These are phyloP conservation scores for Claviceps sp. DNA, from an alignment of 2,329 filamentous ascomycete genomes.

Conservation along the genomic window DNA sequence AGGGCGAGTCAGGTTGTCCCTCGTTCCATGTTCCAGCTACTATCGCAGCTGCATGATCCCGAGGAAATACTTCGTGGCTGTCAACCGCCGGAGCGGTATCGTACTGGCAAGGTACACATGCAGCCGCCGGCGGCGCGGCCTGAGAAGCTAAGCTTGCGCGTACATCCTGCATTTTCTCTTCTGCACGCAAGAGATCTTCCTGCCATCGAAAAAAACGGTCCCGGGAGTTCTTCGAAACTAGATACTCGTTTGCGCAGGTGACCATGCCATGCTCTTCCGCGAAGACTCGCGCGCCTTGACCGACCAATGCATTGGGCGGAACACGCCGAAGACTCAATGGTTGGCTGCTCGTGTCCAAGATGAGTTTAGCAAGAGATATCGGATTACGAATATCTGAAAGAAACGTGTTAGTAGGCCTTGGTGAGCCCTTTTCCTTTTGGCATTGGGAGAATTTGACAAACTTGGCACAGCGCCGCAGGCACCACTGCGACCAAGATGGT, in stretches of 20 bases:
- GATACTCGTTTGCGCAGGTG: conserved; percentile 56
- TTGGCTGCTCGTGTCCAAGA: conserved; percentile 65
- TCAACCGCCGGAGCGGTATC: conserved; percentile 19
- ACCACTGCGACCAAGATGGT: conserved; percentile 81
- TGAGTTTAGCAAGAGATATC: conserved; percentile 69
- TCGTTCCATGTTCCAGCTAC: conserved; percentile 48
- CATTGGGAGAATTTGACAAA: conserved; percentile 32
- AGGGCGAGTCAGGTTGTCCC: conserved; percentile 46
- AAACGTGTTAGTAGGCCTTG: background rate
- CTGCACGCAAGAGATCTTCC: conserved; percentile 54
- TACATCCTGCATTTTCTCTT: conserved; percentile 26
- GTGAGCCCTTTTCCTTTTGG: too few species aligned
- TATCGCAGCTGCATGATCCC: conserved; percentile 42
- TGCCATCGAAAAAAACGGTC: conserved; percentile 73
- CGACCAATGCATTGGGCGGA: conserved; percentile 82
- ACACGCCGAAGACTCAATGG: conserved; percentile 77
- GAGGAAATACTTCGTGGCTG: conserved; percentile 12
- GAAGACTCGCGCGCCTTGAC: conserved; percentile 75
- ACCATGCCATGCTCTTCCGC: conserved; percentile 66
- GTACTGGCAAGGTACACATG: conserved; percentile 18
- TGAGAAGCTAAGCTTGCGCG: conserved; percentile 8
- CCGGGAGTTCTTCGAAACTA: conserved; percentile 68
- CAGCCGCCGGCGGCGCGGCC: conserved; percentile 7
- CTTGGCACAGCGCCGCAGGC: conserved; percentile 84
- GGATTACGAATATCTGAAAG: conserved; percentile 76